Evolutionary conservation across 1,284 basidiomycete species (phyloP).

Genomic region (Mixia osmundae): DNA sequence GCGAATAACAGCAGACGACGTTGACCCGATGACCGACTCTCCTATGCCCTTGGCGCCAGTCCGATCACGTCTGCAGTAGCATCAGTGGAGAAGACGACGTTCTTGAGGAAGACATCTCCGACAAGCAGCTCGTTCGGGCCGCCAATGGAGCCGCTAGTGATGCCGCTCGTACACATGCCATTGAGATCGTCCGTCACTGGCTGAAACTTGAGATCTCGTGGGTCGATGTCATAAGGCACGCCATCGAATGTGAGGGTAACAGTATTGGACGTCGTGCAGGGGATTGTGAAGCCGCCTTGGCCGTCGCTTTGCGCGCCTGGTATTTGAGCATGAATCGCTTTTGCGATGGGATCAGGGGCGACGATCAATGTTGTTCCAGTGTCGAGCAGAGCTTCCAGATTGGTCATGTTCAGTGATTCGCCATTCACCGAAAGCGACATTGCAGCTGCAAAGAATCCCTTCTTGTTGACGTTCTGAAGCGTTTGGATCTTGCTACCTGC

Average conservation of each 20-base stretch:
- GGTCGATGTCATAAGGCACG: slow-evolving; percentile 36
- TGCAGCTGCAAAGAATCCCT: slow-evolving; percentile 47
- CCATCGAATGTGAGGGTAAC: slow-evolving; percentile 47
- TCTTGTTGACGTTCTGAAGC: slow-evolving; percentile 17
- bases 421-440: slow-evolving; percentile 40
- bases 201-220: slow-evolving; percentile 41
- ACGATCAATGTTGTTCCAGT: slow-evolving; percentile 33
- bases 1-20: no score
- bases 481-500: slow-evolving; percentile 19
- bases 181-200: slow-evolving; percentile 36
- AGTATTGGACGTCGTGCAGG: slow-evolving; percentile 39
- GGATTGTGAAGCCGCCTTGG: slow-evolving; percentile 38
- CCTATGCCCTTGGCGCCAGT: no score
- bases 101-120: slow-evolving; percentile 22
- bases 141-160: slow-evolving; percentile 38
- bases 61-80: no score
- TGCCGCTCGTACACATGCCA: slow-evolving; percentile 49
- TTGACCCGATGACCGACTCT: no score
- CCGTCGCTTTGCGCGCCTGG: slow-evolving; percentile 30
- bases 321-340: slow-evolving; percentile 35
- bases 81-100: no score
- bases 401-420: slow-evolving; percentile 29
- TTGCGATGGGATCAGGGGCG: slow-evolving; percentile 27
- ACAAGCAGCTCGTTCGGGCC: slow-evolving; percentile 44
- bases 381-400: slow-evolving; percentile 50